Evolutionary conservation across 73 alveolate species (phyloP), one percentile per base, ranked within the genome.

Genomic region (Symbiodinium natans): DNA sequence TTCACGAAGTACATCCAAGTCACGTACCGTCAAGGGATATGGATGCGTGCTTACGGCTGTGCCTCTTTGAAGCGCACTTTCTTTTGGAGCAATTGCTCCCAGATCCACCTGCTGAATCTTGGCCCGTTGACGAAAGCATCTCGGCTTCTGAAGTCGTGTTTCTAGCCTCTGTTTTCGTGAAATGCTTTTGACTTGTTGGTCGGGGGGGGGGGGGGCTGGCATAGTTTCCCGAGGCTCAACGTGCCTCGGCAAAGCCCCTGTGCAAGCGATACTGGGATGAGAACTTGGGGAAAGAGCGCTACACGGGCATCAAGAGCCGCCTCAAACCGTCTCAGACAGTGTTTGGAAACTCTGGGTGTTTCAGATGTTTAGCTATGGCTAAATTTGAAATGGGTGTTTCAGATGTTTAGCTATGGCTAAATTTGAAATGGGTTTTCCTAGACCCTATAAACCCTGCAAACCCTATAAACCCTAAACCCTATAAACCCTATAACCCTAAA

Each of bases 21-120:
- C 9, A 77, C 31, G 8, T 85, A 5, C 68, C 77, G 93, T 17
- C 77, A 48, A 25, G 34, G 25, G n/a, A 48, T 85, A 36, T 85
- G 93, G 93, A 85, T 85, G 93, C 54, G 93, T 11, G 82, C 42
- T 38, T 85, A 74, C 48, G 93, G 93, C 1, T 38, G 82, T 1
- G 80, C 27, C 21, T 48, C 82, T 7, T 33, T 40, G 40, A 85
- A 85, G 38, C 41, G 77, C 10, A 85, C 93, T 0, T n/a, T n/a
- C 56, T 33, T 85, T 31, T 85, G 93, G 93, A n/a, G 83, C 56
- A 86, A 54, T 38, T 13, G 83, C 41, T 2, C 21, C 21, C 11
- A 11, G 23, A 27, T 86, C 27, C 36, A 38, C 39, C 41, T n/a
- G 41, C 68, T 86, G 82, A 13, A 43, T 11, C 82, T n/a, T 29